A percentile compares a stretch with the other conserved stretches of the same genome.
Evolutionary conservation across 805 yeast species (phyloP).

Genomic region (Diddensiella transvaalensis): DNA sequence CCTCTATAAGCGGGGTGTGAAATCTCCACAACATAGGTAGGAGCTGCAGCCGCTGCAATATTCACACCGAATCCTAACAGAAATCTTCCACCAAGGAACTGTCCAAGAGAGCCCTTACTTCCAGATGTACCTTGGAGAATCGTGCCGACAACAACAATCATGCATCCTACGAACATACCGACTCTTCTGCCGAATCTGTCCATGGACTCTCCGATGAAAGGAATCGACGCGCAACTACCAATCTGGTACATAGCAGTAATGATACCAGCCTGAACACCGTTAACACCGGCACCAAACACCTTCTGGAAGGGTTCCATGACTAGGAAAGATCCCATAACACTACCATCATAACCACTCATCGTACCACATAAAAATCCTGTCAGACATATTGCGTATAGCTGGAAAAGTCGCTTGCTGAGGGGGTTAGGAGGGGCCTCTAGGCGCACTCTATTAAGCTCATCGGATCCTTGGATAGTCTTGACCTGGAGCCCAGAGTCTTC

Average conservation of each 20-base stretch:
- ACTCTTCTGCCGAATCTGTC: constrained; percentile 17
- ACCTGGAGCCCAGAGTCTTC: too few relatives aligned
- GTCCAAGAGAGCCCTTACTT: constrained; percentile 3
- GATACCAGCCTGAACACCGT: constrained; percentile 14
- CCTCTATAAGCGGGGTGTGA: constrained; percentile 21
- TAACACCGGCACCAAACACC: constrained; percentile 10
- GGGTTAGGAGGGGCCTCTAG: constrained; percentile 6
- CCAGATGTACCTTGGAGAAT: constrained; percentile 12
- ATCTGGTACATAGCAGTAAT: constrained; percentile 18
- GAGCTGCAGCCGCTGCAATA: constrained; percentile 17
- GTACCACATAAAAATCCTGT: constrained; percentile 7
- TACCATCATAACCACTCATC: constrained; percentile 14
- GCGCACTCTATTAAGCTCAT: constrained; percentile 4
- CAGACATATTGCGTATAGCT: constrained; percentile 4
- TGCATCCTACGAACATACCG: constrained; percentile 18
- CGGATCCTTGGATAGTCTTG: constrained; percentile 9
- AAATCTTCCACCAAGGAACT: constrained; percentile 17
- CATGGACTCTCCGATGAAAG: constrained; percentile 15
- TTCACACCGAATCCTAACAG: constrained; percentile 17
- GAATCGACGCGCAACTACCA: constrained; percentile 10
- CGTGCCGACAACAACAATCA: constrained; percentile 12
- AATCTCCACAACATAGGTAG: constrained; percentile 18
- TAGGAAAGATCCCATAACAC: constrained; percentile 14
- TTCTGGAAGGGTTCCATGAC: constrained; percentile 10
- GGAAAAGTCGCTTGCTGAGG: constrained; percentile 3